Conservation (phyloP, 768 basidiomycete genomes). For the Tubosaeta sp. region DNA sequence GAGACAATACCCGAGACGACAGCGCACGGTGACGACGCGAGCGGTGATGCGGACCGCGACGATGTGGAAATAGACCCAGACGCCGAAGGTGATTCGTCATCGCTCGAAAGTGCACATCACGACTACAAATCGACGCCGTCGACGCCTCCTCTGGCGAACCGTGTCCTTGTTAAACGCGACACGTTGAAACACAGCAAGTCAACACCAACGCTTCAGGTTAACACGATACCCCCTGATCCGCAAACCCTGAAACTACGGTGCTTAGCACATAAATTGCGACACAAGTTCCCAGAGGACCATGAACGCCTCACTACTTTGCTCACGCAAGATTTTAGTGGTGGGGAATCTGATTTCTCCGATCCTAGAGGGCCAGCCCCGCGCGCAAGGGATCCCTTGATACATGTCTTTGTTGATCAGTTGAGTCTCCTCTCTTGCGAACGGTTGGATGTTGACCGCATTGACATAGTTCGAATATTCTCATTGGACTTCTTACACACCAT, state of each 20-base stretch:
- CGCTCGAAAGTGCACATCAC: slow-evolving; percentile 15
- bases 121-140: slow-evolving; percentile 27
- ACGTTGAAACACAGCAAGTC: slow-evolving; percentile 42
- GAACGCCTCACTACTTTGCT: slow-evolving; percentile 30
- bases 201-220: slow-evolving; percentile 41
- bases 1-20: slow-evolving; percentile 24
- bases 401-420: slow-evolving; percentile 45
- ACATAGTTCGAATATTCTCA: slow-evolving; percentile 78
- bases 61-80: slow-evolving; percentile 15
- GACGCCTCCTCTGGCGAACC: slow-evolving; percentile 27
- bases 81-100: slow-evolving; percentile 25
- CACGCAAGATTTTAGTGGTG: slow-evolving; percentile 33
- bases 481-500: slow-evolving; percentile 72
- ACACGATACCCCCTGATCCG: slow-evolving; percentile 42
- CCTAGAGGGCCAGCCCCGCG: slow-evolving; percentile 32
- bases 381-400: slow-evolving; percentile 31
- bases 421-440: slow-evolving; percentile 12
- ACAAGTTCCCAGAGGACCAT: slow-evolving; percentile 53
- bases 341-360: slow-evolving; percentile 33
- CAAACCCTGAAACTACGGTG: slow-evolving; percentile 48
- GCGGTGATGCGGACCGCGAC: slow-evolving; percentile 27
- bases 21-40: slow-evolving; percentile 18
- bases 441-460: slow-evolving; percentile 6
- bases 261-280: slow-evolving; percentile 53
- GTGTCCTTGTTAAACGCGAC: slow-evolving; percentile 18